phyloP scores from a whole-genome alignment of 2,329 filamentous ascomycete genomes.

The Xylaria multiplex region DNA sequence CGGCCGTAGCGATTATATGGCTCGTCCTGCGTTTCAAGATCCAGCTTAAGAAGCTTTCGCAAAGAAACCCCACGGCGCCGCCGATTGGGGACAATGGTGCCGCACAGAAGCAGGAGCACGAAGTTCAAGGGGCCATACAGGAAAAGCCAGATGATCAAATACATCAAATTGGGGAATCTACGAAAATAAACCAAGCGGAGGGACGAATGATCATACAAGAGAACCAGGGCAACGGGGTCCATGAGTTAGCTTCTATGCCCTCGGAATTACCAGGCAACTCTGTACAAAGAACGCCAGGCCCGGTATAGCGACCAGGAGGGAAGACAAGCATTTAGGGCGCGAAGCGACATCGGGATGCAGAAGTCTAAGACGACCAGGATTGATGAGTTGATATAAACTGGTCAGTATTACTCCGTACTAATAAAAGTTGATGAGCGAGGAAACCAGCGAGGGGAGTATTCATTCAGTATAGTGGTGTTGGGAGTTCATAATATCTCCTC shows the following conservation, averaged over 20 bases:
- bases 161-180: neutral
- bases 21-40: slow-evolving; percentile 1
- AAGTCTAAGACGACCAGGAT: too few species aligned
- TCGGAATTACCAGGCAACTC: too few species aligned
- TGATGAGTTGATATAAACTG: too few species aligned
- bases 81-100: neutral
- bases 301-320: too few species aligned
- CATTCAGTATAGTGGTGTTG: too few species aligned
- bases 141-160: neutral
- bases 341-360: too few species aligned
- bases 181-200: neutral
- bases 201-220: slow-evolving; percentile 8
- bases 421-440: too few species aligned
- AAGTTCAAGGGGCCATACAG: neutral
- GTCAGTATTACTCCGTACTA: too few species aligned
- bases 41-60: neutral
- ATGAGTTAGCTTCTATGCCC: neutral
- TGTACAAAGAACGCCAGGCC: too few species aligned
- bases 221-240: neutral
- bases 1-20: neutral
- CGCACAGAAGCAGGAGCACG: neutral
- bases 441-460: too few species aligned
- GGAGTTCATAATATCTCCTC: too few species aligned
- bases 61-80: neutral
- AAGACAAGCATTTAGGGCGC: too few species aligned